Evolutionary conservation across 2,329 filamentous ascomycete genomes (phyloP), one percentile per base, ranked within the genome.

Genomic region (Thelonectria rubi): DNA sequence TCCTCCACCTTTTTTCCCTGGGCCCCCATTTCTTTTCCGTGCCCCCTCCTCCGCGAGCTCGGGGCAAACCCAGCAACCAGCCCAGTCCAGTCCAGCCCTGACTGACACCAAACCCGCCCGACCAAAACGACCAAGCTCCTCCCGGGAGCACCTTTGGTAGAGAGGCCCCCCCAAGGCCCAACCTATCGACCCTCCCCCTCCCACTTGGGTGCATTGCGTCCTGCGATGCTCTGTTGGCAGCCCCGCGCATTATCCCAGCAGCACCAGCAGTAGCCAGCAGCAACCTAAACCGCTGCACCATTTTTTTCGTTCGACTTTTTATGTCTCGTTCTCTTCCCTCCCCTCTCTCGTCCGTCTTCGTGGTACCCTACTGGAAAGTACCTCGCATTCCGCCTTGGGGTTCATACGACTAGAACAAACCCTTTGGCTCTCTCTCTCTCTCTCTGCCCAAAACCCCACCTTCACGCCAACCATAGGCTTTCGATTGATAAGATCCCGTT

Each of bases 211-310:
- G 71, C 71, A 72, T 72, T 72, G 71, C 71, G 72, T 73, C 63
- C 70, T 73, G 69, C 67, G 67, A 72, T 73, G 71, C 71, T 72
- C 71, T 73, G 71, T 61, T 73, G 71, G 72, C 72, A 72, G 69
- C 69, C 69, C 69, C 69, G 69, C 69, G 69, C 71, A 72, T 65
- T 60, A 71, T 68, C 68, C 67, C 52, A 65, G 58, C 64, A 65
- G 49, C 60, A 58, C 62, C 67, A 69, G 69, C 69, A 71, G 66
- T 58, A 61, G 65, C 65, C 69, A 64, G 63, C 66, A 49, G 57
- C 58, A 63, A 58, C 60, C 50, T 55, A 58, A 47, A 64, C 63
- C 49, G 56, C 52, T 67, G 62, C 69, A 69, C 57, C 53, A 40
- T 66, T 69, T 61, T 59, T 59, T 67, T 64, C 61, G 50, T 48